Base-by-base conservation (phyloP, 306 rosid species). In the Lathyrus aphaca region DNA sequence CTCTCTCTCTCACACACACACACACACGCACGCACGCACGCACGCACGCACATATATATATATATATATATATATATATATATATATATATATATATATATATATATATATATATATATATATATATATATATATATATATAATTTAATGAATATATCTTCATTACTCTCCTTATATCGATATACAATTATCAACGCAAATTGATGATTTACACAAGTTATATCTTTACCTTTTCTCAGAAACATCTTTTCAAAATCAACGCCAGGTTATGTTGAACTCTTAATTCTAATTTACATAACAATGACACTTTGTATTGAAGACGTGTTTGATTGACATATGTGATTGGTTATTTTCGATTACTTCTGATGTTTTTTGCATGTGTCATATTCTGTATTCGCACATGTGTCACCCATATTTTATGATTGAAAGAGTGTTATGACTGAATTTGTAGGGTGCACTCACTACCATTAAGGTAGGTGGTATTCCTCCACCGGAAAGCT, bases 401-500 rank as follows among this genome's bases (percentile, higher is more conserved):
- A 2, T 35, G 19, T 59, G 6, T 16, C 29, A 38, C 5, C 2
- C 1, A 1, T 39, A 44, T 43, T 64, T 14, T 14, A 65, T 9
- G 8, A 65, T 29, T 45, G n/a, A 45, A 14, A 46, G 11, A 14
- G 46, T 66, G 23, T 1, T 16, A 5, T 57, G 48, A 55, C 61
- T 61, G 37, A 15, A 54, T 77, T 37, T 82, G 85, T 82, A 92
- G 96, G 96, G 86, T 66, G 79, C 96, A 50, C 86, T 89, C 11
- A 50, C 54, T 59, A 92, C 95, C 67, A 76, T 92, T 46, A 86
- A 38, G 82, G 88, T 89, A 59, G 96, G 98, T 11, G 82, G 89
- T 70, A 58, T 92, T 69, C 98, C 98, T 84, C 76, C 95, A 38
- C 89, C 95, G 7, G 89, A 80, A 72, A 89, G 88, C 84, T 83